Evolutionary conservation across 352 stramenopile genomes (phyloP).

Genomic region (Saprolegnia parasitica): DNA sequence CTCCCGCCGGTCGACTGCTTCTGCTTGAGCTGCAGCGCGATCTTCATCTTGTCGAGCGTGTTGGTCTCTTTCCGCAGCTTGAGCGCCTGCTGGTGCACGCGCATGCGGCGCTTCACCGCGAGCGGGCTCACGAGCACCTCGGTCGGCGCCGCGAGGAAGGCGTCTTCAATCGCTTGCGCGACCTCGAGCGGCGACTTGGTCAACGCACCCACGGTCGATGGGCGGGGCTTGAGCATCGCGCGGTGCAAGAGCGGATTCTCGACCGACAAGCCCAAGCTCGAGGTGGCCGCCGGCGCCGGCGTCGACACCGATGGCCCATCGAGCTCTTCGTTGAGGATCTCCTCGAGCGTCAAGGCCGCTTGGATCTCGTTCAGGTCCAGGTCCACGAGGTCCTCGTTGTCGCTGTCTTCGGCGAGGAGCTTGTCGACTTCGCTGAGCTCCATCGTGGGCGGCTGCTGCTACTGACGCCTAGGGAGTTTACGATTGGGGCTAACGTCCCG

Average conservation of each 20-base stretch:
- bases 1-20: constrained; percentile 44
- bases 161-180: constrained; percentile 68
- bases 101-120: constrained; percentile 74
- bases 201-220: neutral
- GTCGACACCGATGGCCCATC: constrained; percentile 35
- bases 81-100: constrained; percentile 52
- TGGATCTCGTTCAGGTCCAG: constrained; percentile 41
- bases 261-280: constrained; percentile 5
- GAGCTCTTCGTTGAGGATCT: constrained; percentile 54
- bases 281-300: neutral
- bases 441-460: constrained; percentile 12
- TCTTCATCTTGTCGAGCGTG: constrained; percentile 38
- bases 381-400: constrained; percentile 61
- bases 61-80: constrained; percentile 38
- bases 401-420: constrained; percentile 43
- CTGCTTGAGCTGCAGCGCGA: constrained; percentile 38
- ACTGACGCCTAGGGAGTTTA: neutral
- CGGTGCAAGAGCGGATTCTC: constrained; percentile 29
- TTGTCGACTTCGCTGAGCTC: constrained; percentile 30
- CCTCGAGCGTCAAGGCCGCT: constrained; percentile 58
- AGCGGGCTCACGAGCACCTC: constrained; percentile 77
- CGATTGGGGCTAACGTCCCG: neutral
- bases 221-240: constrained; percentile 17
- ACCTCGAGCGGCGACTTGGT: constrained; percentile 50
- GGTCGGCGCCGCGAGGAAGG: constrained; percentile 75